Base-by-base conservation (phyloP, 306 rosid genomes). In the Hylodesmum podocarpum region DNA sequence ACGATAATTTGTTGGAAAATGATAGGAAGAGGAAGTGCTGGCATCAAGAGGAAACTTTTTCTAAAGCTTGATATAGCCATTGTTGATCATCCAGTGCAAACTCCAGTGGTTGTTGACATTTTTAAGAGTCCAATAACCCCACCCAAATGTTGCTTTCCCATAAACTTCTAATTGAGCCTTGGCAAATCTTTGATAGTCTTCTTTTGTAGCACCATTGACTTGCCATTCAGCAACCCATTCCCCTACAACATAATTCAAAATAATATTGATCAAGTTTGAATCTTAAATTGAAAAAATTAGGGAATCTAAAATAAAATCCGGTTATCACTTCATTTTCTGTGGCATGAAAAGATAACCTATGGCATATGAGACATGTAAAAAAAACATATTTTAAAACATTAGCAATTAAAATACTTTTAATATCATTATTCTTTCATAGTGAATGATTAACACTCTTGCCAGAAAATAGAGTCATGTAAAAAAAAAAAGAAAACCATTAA, bases 181-280 rank as follows among this genome's bases (percentile, higher is more conserved):
- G 0, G 82, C 91, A n/a, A 82, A 93, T 78, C 80, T 87, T 73
- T 83, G 87, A 77, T 81, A 90, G 1, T 90, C 96, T 59, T 83
- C 87, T 57, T 88, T 76, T 9, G 89, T 49, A 43, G 96, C 88
- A 0, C 37, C 84, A 1, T 54, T 22, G 1, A 89, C 89, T 57
- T 80, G 29, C 97, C 96, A 93, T 55, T 87, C 93, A 28, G 91
- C 88, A 19, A 87, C 92, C 96, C 96, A 90, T 78, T 93, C 96
- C 27, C 94, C 96, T 93, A 79, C 18, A n/a, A n/a, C n/a, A n/a
- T n/a, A 51, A 28, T 61, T 49, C 0, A 15, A 75, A 18, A 22
- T 34, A 9, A 41, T 8, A 29, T 54, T 13, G 1, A 40, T 36
- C 1, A 1, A 51, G 40, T n/a, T 65, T 18, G 4, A 70, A 39